Conservation (phyloP, 768 basidiomycete genomes). For the Lactarius indigo region DNA sequence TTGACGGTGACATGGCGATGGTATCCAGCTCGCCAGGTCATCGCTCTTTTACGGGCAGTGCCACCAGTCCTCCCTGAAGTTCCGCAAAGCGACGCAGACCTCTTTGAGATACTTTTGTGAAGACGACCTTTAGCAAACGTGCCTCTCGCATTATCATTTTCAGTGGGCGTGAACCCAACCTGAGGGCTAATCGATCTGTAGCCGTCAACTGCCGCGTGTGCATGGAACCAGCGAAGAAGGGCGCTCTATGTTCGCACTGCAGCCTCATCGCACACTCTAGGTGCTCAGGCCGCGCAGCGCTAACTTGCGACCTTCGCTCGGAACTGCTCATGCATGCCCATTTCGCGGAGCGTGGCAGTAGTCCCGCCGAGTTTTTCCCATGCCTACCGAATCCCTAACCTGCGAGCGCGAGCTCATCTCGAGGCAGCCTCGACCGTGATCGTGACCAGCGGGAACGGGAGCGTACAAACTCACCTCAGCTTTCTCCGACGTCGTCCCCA, state of each 20-base stretch:
- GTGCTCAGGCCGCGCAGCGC: constrained; percentile 68
- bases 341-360: constrained; percentile 62
- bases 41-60: background rate
- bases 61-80: constrained; percentile 26
- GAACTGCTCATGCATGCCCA: constrained; percentile 74
- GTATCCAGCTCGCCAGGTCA: constrained; percentile 22
- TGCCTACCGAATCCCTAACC: constrained; percentile 40
- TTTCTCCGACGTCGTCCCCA: constrained; percentile 1
- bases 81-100: constrained; percentile 30
- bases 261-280: constrained; percentile 83
- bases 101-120: constrained; percentile 71
- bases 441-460: background rate
- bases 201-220: constrained; percentile 89
- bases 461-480: constrained; percentile 4
- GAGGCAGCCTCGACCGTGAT: constrained; percentile 19
- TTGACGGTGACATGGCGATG: constrained; percentile 21
- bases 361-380: constrained; percentile 52
- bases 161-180: background rate
- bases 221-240: constrained; percentile 73
- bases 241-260: constrained; percentile 84
- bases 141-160: constrained; percentile 32
- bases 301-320: constrained; percentile 77
- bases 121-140: constrained; percentile 92
- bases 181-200: constrained; percentile 32
- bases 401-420: constrained; percentile 17